Evolutionary conservation across 345 rosid species (phyloP).

Genomic region (Citrus medica): DNA sequence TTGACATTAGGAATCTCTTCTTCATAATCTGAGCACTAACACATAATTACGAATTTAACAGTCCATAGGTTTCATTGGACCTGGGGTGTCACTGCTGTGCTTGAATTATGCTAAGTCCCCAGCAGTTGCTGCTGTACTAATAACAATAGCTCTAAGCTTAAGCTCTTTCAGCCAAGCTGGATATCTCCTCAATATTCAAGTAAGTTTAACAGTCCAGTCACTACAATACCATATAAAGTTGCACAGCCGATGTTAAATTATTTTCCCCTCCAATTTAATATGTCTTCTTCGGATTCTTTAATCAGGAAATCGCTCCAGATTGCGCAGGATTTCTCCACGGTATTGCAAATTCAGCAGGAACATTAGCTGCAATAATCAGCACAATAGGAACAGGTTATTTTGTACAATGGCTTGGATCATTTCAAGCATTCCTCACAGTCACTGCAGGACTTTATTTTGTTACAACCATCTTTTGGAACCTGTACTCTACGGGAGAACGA

Average conservation of each 20-base stretch:
- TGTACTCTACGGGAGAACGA: conserved; percentile 76
- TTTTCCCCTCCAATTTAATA: not conserved
- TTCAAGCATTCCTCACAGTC: conserved; percentile 73
- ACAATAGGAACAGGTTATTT: conserved; percentile 94
- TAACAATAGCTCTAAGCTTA: conserved; percentile 77
- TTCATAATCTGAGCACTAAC: not conserved
- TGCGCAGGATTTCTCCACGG: conserved; percentile 90
- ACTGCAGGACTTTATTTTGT: conserved; percentile 82
- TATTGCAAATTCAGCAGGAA: conserved; percentile 85
- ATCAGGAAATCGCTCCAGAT: conserved; percentile 94
- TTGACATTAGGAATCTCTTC: not conserved
- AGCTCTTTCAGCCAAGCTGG: conserved; percentile 99
- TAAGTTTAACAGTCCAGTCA: conserved; percentile 26
- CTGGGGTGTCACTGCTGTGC: conserved; percentile 76
- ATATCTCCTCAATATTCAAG: conserved; percentile 93
- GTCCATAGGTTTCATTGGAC: conserved; percentile 92
- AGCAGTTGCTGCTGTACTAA: conserved; percentile 46
- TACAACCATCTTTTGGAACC: conserved; percentile 66
- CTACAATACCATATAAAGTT: not conserved
- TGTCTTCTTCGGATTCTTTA: not conserved
- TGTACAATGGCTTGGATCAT: conserved; percentile 87
- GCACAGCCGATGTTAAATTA: not conserved
- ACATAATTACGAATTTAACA: conserved; percentile 13
- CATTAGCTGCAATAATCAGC: conserved; percentile 89
- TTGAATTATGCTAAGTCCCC: conserved; percentile 79